Evolutionary conservation across 495 filamentous ascomycete species (phyloP).

Genomic region (Podospora didyma): DNA sequence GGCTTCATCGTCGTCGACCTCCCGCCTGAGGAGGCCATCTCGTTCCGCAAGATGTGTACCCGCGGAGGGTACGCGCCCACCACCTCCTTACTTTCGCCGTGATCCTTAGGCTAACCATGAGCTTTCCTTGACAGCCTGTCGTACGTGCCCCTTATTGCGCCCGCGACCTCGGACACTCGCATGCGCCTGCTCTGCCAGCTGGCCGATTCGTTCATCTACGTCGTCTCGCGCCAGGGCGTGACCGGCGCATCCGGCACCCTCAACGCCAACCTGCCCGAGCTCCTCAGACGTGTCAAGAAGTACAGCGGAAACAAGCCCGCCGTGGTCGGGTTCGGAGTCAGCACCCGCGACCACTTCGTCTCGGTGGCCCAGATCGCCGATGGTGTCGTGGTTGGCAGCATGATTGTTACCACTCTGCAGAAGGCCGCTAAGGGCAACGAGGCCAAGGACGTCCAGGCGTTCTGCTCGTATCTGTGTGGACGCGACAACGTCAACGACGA

Average conservation of each 20-base stretch:
- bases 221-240: conserved; percentile 96
- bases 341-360: conserved; percentile 89
- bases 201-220: conserved; percentile 98
- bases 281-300: conserved; percentile 81
- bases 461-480: conserved; percentile 79
- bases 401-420: conserved; percentile 78
- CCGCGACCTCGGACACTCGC: conserved; percentile 83
- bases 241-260: conserved; percentile 85
- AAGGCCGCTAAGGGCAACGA: conserved; percentile 66
- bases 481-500: conserved; percentile 43
- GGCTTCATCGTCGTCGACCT: conserved; percentile 98
- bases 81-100: too few relatives aligned
- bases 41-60: conserved; percentile 81
- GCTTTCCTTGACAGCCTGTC: conserved; percentile 55
- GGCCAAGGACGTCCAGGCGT: conserved; percentile 75
- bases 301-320: conserved; percentile 88
- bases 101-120: not conserved
- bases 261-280: conserved; percentile 71
- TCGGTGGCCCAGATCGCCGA: conserved; percentile 80
- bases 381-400: conserved; percentile 95
- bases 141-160: conserved; percentile 93
- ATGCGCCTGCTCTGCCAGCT: conserved; percentile 96
- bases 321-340: conserved; percentile 92
- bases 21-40: conserved; percentile 92
- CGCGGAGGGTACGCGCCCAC: conserved; percentile 56